Evolutionary conservation across 805 yeast species (phyloP), one percentile per base, ranked within the genome.

Genomic region (Saccharomycopsis guyanensis): DNA sequence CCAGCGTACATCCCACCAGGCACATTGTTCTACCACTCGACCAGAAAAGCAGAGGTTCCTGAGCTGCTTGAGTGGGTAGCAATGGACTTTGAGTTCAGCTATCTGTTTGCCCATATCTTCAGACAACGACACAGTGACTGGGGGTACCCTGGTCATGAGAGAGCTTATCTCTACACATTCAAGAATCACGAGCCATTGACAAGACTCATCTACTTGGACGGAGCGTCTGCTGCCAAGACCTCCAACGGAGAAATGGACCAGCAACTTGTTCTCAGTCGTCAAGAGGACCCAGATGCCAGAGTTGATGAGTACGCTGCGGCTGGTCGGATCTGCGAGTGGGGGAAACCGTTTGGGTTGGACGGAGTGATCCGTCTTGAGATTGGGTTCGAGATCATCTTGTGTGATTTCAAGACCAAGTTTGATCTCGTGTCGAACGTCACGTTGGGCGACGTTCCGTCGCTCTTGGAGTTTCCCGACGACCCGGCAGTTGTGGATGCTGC

Each of bases 151-250:
- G 41, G n/a, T 47, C 19, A 22, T 38, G 52, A 39, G 15, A 31
- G 45, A 47, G 47, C 34, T 42, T 53, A 42, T 7, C 47, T 76
- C 40, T 61, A 71, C 51, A 75, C 82, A 0, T 76, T 76, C 52
- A 61, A 66, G 49, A 72, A 70, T 7, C 61, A 59, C 2, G 65
- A 62, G 49, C 78, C 82, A 3, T 57, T 79, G 43, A 67, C 66
- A 51, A 72, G 66, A 52, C 56, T 79, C 25, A 63, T 80, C 3
- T 68, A 70, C 42, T 57, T 80, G n/a, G 84, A 79, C 51, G 86
- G 86, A 4, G 82, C 84, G 0, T 76, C 82, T 24, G 86, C 83
- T n/a, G 76, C 83, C 0, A 79, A 78, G 57, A 62, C 70, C 0
- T 34, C 45, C 1, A 67, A 76, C 1, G 84, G 84, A 3, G 79